phyloP scores from a whole-genome alignment of 148 eudicot genomes.

The Polygonum maritimum region DNA sequence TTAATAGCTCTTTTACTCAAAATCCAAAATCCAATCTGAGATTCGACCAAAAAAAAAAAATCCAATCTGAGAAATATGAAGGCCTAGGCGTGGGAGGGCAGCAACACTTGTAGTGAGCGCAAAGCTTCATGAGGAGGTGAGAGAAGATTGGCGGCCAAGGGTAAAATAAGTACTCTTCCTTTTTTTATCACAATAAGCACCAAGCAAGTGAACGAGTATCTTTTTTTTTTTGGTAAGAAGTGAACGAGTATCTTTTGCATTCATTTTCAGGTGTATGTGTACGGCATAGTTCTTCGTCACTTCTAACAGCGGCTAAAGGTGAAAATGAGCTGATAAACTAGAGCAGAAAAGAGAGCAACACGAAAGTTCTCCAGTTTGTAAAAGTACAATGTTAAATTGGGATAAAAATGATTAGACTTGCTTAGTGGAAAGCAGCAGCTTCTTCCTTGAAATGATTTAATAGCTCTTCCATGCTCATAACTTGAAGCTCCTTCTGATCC shows the following conservation, averaged over 20 bases:
- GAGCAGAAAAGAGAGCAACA: background rate
- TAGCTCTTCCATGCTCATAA: conserved; percentile 42
- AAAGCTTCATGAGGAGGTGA: no score
- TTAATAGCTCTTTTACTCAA: no score
- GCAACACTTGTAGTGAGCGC: no score
- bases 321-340: background rate
- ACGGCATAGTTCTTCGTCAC: background rate
- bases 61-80: no score
- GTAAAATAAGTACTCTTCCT: no score
- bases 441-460: conserved; percentile 52
- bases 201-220: background rate
- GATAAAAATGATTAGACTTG: background rate
- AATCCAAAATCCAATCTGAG: no score
- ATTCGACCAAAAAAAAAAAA: no score
- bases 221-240: no score
- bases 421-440: conserved; percentile 44
- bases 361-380: background rate
- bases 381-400: background rate
- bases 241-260: background rate
- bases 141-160: no score
- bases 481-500: conserved; percentile 32
- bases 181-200: no score
- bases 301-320: background rate
- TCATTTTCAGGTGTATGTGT: background rate
- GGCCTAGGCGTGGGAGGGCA: no score